Conservation (phyloP, 768 basidiomycete species). For the Hericium alpestre region DNA sequence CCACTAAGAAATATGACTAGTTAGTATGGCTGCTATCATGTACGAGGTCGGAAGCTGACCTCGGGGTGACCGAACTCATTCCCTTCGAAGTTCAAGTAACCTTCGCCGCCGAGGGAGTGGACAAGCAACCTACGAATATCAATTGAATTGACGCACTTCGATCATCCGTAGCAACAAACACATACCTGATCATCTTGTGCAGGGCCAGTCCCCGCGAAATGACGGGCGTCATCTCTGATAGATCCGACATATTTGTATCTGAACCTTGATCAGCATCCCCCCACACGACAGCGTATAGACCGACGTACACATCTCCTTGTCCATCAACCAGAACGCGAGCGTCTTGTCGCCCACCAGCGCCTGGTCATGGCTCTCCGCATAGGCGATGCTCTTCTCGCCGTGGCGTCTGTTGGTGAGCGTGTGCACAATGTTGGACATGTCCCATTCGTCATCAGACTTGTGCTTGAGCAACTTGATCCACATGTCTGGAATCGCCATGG, state of each 20-base stretch:
- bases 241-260: slow-evolving; percentile 93
- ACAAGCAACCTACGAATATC: slow-evolving; percentile 57
- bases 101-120: slow-evolving; percentile 91
- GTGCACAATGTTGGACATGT: slow-evolving; percentile 75
- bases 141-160: slow-evolving; percentile 6
- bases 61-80: slow-evolving; percentile 99
- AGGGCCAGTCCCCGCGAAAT: slow-evolving; percentile 84
- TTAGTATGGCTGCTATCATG: not conserved
- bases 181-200: slow-evolving; percentile 95
- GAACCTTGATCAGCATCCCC: not conserved
- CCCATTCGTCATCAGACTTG: slow-evolving; percentile 77
- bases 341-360: slow-evolving; percentile 99
- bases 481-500: slow-evolving; percentile 99
- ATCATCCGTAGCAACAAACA: not conserved
- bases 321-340: slow-evolving; percentile 98
- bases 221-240: slow-evolving; percentile 70
- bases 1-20: slow-evolving; percentile 49
- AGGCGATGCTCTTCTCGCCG: slow-evolving; percentile 84
- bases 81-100: slow-evolving; percentile 94
- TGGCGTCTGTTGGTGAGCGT: slow-evolving; percentile 85
- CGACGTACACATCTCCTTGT: slow-evolving; percentile 95
- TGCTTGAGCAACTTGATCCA: slow-evolving; percentile 99
- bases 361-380: slow-evolving; percentile 95
- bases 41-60: slow-evolving; percentile 29
- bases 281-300: not conserved